Base-by-base conservation (phyloP, 805 yeast species). In the Yarrowia sp. region DNA sequence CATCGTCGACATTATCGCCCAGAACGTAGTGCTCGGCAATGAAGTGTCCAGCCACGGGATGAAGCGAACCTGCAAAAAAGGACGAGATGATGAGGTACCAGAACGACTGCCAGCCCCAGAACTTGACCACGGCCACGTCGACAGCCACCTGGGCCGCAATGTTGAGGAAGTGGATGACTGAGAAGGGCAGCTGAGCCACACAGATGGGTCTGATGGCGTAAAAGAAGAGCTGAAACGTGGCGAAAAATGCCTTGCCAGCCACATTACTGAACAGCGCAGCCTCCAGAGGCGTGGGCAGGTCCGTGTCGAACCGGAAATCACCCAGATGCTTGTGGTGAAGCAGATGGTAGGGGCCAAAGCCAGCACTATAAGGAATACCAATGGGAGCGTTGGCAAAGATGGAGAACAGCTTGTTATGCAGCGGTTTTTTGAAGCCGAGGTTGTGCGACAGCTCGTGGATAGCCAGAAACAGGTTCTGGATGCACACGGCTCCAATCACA, bases 11-110 rank as follows among this genome's bases (percentile, higher is more conserved):
- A n/a, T 61, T 61, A 10, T 61, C 66, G 19, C 66, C 66, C 76
- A 91, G 81, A 14, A 91, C 86, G 75, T 91, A 91, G 76, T 92
- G 98, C 76, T 92, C 98, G n/a, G 97, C 94, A 71, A 92, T 91
- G 78, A 92, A 92, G 79, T 92, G 98, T 20, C 97, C 98, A 0
- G 97, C 96, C 69, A 92, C 87, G 34, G 98, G 98, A 75, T 92
- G 98, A 75, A 91, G 81, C 0, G 96, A 90, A 1, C 98, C 98
- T 0, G 97, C 97, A 65, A 92, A 79, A 75, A 92, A 91, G 0
- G 96, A 88, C 46, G 93, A 87, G 76, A 89, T 79, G 33, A 92
- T 75, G 70, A 92, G 84, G 76, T 92, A 92, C 47, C 79, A 74
- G 49, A 90, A 76, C 0, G 95, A 78, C 69, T 86, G 84, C 79